Base-by-base conservation (phyloP, 345 rosid genomes). In the Cochlearia excelsa region DNA sequence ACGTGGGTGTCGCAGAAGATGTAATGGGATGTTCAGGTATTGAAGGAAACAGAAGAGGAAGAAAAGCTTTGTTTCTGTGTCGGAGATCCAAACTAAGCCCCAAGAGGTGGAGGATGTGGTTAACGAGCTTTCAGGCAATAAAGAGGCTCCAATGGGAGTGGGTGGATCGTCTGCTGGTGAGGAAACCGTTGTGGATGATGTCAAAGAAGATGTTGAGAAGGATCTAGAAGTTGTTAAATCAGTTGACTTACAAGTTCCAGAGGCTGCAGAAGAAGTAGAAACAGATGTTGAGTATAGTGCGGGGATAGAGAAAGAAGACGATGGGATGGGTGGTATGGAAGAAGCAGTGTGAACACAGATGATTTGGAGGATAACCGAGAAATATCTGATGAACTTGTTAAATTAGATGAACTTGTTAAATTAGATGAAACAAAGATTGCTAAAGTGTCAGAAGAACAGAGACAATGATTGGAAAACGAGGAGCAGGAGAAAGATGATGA, bases 371-470 rank as follows among this genome's bases (percentile, higher is more conserved):
- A 67, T 53, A 64, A 30, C 55, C 45, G 7, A 57, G 61, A 66
- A 44, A 50, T 56, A 31, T 35, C 47, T 34, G 63, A 51, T 67
- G 77, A 46, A 40, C 26, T 31, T 23, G 33, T 61, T 26, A 46
- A 68, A 61, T 43, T 4, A 48, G 81, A 68, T 23, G 70, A 58
- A 31, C 23, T 35, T 16, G 31, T 60, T 26, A 46, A 68, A 60
- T 42, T 6, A 47, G 81, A 68, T 11, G 70, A 58, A 31, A 59
- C 46, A 7, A 68, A 65, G 28, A 66, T 69, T 41, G 64, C 27
- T 41, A 71, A 59, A 42, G 70, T 16, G 29, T 69, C 62, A 6
- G 59, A 61, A 48, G 79, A 47, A 27, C 49, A 1, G 78, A 56
- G 67, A 67, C 51, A 59, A 54, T 11, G 38, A 51, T 51, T 9